Evolutionary conservation across 768 basidiomycete species (phyloP).

Genomic region (Naematelia aurantialba): DNA sequence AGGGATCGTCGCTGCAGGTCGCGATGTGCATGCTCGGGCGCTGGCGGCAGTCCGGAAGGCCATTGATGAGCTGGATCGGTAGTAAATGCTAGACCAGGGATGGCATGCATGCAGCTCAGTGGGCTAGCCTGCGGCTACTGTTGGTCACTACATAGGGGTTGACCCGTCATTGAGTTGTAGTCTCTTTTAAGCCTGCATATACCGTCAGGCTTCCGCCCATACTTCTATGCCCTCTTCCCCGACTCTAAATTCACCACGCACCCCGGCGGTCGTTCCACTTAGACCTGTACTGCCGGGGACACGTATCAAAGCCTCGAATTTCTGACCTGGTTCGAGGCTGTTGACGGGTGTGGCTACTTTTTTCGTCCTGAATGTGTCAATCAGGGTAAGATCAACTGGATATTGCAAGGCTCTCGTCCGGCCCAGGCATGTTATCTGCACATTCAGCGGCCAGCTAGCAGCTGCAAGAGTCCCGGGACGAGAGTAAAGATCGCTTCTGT

Average conservation of each 20-base stretch:
- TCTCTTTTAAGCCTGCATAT: too few species aligned
- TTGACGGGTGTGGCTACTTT: neutral
- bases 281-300: slow-evolving; percentile 12
- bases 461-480: neutral
- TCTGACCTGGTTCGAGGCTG: neutral
- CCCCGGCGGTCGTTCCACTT: slow-evolving; percentile 17
- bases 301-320: slow-evolving; percentile 21
- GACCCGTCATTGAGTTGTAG: neutral
- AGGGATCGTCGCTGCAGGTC: slow-evolving; percentile 79
- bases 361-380: slow-evolving; percentile 18
- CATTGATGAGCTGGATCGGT: slow-evolving; percentile 24
- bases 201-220: slow-evolving; percentile 6
- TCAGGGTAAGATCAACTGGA: slow-evolving; percentile 28
- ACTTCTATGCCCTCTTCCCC: slow-evolving; percentile 27
- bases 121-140: too few species aligned
- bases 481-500: neutral
- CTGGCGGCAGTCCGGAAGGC: slow-evolving; percentile 71
- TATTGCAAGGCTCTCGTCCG: slow-evolving; percentile 20
- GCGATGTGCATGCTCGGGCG: slow-evolving; percentile 64
- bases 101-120: slow-evolving; percentile 10
- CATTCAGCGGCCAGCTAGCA: slow-evolving; percentile 30
- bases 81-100: neutral
- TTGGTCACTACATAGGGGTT: too few species aligned
- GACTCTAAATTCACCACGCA: slow-evolving; percentile 23
- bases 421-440: slow-evolving; percentile 39